Base-by-base conservation (phyloP, 2,329 filamentous ascomycete genomes). In the Pseudogymnoascus sp. region DNA sequence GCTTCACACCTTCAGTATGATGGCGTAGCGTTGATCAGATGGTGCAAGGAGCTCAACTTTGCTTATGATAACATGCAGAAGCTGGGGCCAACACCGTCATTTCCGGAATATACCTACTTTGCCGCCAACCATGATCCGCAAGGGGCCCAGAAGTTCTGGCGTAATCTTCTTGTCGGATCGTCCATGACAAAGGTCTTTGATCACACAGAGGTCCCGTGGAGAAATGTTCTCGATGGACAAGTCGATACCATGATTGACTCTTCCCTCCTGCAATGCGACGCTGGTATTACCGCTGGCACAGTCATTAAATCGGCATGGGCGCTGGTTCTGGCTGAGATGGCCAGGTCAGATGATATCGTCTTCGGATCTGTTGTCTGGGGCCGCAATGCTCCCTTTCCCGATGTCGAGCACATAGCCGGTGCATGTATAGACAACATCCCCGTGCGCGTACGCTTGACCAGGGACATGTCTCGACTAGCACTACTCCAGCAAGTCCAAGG, bases 401-500 rank as follows among this genome's bases (percentile, higher is more conserved):
- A 72, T 6, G 73, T 77, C 26, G 76, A 77, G 63, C 66, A 74
- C 29, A 76, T 78, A 50, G 72, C 74, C 63, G 76, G 76, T 1
- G 76, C 76, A 6, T 75, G 75, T 70, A 75, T 77, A 62, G 74
- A 74, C 5, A 77, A 76, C 1, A 70, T 78, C 7, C 76, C 76
- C 6, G 68, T 77, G 14, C 73, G 75, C 11, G 70, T 78, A 2
- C 67, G 66, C 1, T 61, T 76, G 16, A 70, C 69, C 26, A 65
- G 70, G 6, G 69, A 71, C 10, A 67, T 67, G 3, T 69, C 71
- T 1, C 70, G 77, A 7, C 65, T 67, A 0, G 71, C 78, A 31
- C 82, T 78, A 62, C 70, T 85, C 14, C 71, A 78, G 29, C 67
- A 70, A 3, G 72, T 83, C 1, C 79, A 82, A n/a, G 71, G 76